Conservation (phyloP, 1,284 basidiomycete genomes). For the Trichosporon sp. region DNA sequence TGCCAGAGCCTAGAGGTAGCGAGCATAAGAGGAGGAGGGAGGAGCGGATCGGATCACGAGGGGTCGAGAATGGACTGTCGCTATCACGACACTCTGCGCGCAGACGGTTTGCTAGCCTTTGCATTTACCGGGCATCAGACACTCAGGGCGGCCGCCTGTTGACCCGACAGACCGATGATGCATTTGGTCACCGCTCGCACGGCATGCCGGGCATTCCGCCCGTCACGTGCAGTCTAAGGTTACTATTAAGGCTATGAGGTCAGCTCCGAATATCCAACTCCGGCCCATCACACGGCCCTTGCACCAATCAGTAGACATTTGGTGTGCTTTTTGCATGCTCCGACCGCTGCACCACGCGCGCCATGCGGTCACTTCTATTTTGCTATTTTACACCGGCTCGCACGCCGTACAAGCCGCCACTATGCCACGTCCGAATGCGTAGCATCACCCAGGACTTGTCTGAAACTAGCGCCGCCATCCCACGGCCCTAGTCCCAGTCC, state of each 20-base stretch:
- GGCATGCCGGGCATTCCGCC: constrained; percentile 8
- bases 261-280: background rate
- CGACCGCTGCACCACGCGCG: constrained; percentile 8
- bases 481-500: constrained; percentile 20
- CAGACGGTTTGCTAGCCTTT: too few species aligned
- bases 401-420: constrained; percentile 2
- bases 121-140: too few species aligned
- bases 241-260: background rate
- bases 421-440: background rate
- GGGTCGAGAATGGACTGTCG: background rate
- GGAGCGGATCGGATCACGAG: background rate
- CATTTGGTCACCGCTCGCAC: constrained; percentile 11
- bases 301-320: constrained; percentile 8
- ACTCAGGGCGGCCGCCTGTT: background rate
- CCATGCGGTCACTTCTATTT: constrained; percentile 12
- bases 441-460: background rate
- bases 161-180: background rate
- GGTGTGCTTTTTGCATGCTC: background rate
- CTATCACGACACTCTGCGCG: constrained; percentile 2
- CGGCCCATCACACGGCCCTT: background rate
- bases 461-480: background rate
- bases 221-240: constrained; percentile 2
- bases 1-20: constrained; percentile 23
- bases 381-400: background rate
- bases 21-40: constrained; percentile 21